Evolutionary conservation across 208 protist species (phyloP).

Genomic region (Trypanosoma conorhini): DNA sequence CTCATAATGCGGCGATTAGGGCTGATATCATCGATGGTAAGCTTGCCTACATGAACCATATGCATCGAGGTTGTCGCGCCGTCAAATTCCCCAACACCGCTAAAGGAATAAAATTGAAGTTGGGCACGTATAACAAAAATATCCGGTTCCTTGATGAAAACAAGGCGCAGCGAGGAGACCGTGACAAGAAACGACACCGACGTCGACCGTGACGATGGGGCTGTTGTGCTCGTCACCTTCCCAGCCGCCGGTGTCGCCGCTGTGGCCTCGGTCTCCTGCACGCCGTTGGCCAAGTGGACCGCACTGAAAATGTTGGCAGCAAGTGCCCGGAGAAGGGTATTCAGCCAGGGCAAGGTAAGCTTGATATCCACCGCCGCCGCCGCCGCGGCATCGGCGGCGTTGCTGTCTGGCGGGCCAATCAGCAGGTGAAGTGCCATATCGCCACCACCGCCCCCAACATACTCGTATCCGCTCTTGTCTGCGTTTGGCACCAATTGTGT

Average conservation of each 20-base stretch:
- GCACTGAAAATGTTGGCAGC: background rate
- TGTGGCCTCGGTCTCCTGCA: background rate
- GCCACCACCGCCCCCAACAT: background rate
- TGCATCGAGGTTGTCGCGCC: background rate
- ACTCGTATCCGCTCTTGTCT: slow-evolving; percentile 22
- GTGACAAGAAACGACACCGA: slow-evolving; percentile 15
- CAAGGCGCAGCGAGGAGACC: slow-evolving; percentile 8
- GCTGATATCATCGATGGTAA: slow-evolving; percentile 25
- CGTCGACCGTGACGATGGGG: background rate
- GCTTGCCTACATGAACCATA: slow-evolving; percentile 4
- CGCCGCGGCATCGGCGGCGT: background rate
- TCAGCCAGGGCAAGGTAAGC: slow-evolving; percentile 3
- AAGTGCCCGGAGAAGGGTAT: background rate
- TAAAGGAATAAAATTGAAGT: slow-evolving; percentile 17
- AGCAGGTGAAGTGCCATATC: slow-evolving; percentile 13
- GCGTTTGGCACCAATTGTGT: slow-evolving; percentile 9
- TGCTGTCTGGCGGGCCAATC: background rate
- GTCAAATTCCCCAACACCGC: background rate
- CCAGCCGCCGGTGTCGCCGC: background rate
- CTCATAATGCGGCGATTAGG: slow-evolving; percentile 6
- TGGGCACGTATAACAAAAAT: slow-evolving; percentile 14
- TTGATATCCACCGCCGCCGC: slow-evolving; percentile 16
- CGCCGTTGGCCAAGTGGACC: background rate
- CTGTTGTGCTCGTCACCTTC: background rate
- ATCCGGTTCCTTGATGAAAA: slow-evolving; percentile 26